Percentiles rank a stretch among this genome's conserved stretches.
phyloP scores from a whole-genome alignment of 345 rosid genomes.

The Salix arbutifolia region DNA sequence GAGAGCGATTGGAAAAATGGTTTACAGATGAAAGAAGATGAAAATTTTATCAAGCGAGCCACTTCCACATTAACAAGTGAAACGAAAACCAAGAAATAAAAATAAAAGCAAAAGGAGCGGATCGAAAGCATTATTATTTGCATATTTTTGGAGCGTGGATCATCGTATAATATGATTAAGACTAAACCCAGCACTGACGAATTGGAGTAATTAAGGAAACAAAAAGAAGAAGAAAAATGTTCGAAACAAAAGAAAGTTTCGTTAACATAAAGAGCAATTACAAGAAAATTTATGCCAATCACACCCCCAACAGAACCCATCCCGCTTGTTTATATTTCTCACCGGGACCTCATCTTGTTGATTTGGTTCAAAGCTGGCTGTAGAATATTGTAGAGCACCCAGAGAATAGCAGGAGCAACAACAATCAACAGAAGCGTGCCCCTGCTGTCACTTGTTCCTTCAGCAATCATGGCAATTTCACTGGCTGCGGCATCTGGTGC shows the following conservation, averaged over 20 bases:
- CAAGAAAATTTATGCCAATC: constrained; percentile 15
- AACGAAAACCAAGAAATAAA: too few relatives aligned
- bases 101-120: too few relatives aligned
- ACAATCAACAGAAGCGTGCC: constrained; percentile 79
- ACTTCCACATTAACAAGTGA: neutral
- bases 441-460: constrained; percentile 54
- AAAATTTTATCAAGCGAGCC: neutral
- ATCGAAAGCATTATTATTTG: too few relatives aligned
- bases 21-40: neutral
- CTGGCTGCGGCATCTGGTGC: constrained; percentile 49
- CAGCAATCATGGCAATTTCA: constrained; percentile 47
- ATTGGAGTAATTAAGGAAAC: neutral
- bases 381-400: constrained; percentile 90
- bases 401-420: constrained; percentile 78
- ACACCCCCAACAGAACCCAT: neutral
- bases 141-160: too few relatives aligned
- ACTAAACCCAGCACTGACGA: neutral
- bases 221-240: neutral
- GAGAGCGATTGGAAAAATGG: neutral
- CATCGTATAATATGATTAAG: neutral
- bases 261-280: constrained; percentile 37
- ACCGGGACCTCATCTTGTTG: constrained; percentile 74
- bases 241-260: neutral
- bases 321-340: neutral
- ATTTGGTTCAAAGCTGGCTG: constrained; percentile 97